Base-by-base conservation (phyloP, 768 basidiomycete genomes). In the Kwoniella sp. region DNA sequence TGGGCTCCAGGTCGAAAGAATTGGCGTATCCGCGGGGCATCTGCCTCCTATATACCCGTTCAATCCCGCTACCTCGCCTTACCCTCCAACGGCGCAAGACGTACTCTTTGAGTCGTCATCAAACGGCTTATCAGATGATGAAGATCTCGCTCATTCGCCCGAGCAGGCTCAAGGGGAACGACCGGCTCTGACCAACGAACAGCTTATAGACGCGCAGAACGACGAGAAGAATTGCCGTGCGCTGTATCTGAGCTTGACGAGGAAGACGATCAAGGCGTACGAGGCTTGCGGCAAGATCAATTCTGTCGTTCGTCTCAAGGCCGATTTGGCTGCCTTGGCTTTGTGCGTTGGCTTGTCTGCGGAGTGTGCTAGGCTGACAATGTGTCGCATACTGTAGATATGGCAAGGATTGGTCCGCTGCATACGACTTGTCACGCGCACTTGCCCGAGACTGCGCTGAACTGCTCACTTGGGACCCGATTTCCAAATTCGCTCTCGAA, bases 271-370 rank as follows among this genome's bases (percentile, higher is more conserved):
- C 49, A 86, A 89, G 40, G 79, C 85, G 57, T 95, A 89, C 63
- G 84, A 83, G 43, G 84, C 82, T 59, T 85, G 86, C n/a, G 86
- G 84, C 15, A 82, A 91, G 37, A 80, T 84, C 42, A 87, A 93
- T 65, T 88, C 86, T 67, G 90, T 89, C 9, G 76, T 92, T 29
- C 86, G 86, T 61, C 75, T 96, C 42, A 87, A 91, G 56, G 88
- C 87, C 1, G 84, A 81, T 63, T 78, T 96, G 14, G 93, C 91
- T 3, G 88, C 87, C 14, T 80, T 98, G 31, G 91, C 96, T 59
- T 73, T 85, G 93, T 96, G 77, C 59, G 89, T 76, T 36, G 1
- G n/a, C n/a, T n/a, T n/a, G n/a, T n/a, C n/a, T n/a, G n/a, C n/a
- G n/a, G n/a, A n/a, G n/a, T n/a, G n/a, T n/a, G n/a, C n/a, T n/a